phyloP scores from a whole-genome alignment of 257 asterid genomes.

The Nicotiana knightiana region DNA sequence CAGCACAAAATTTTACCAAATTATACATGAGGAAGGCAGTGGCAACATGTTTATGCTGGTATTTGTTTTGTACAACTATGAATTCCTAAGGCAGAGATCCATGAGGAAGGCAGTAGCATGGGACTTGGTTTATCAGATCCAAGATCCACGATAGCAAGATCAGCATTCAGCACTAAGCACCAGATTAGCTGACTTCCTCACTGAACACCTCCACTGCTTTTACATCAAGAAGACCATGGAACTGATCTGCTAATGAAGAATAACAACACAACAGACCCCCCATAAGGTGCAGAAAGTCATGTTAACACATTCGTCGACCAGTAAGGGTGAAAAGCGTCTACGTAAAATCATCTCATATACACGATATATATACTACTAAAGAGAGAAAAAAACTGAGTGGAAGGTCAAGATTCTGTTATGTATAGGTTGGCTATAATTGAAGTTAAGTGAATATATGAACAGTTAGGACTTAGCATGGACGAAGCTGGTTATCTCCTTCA shows the following conservation, averaged over 20 bases:
- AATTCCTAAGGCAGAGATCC: too few relatives aligned
- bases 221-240: background rate
- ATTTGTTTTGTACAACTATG: too few relatives aligned
- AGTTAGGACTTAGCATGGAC: conserved; percentile 34
- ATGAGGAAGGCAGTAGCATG: too few relatives aligned
- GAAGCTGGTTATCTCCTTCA: conserved; percentile 34
- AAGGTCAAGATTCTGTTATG: conserved; percentile 32
- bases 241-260: background rate
- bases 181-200: background rate
- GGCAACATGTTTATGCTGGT: too few relatives aligned
- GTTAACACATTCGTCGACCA: background rate
- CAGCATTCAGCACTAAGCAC: background rate
- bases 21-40: too few relatives aligned
- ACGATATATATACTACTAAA: conserved; percentile 5
- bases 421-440: conserved; percentile 25
- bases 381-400: conserved; percentile 4
- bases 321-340: background rate
- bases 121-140: background rate
- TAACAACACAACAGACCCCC: background rate
- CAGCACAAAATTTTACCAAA: too few relatives aligned
- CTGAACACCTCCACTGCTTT: background rate
- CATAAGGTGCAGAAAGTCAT: background rate
- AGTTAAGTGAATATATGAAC: conserved; percentile 25
- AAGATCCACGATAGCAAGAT: too few relatives aligned
- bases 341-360: background rate